phyloP scores from a whole-genome alignment of 2,329 filamentous ascomycete genomes.

The Nemania sp. region DNA sequence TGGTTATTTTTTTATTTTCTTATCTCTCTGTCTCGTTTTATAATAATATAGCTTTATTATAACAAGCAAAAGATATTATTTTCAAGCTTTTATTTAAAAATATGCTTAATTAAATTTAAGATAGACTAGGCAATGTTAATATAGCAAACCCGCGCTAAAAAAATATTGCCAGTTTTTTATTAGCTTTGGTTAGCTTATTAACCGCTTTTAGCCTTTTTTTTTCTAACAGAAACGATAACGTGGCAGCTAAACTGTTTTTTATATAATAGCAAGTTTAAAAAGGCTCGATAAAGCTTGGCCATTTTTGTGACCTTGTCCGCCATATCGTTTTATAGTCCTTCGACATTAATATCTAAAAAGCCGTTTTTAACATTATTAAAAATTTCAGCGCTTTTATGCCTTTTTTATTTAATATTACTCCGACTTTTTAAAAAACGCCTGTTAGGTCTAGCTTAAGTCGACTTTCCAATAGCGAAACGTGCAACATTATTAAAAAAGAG shows the following conservation, averaged over 20 bases:
- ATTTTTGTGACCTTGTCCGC: conserved; percentile 14
- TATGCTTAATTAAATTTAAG: conserved; percentile 5
- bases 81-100: conserved; percentile 7
- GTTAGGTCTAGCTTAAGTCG: too few relatives aligned
- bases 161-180: conserved; percentile 8
- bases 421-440: conserved; percentile 7
- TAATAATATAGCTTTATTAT: too few relatives aligned
- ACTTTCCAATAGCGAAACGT: too few relatives aligned
- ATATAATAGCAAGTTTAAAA: conserved; percentile 7
- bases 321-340: conserved; percentile 3
- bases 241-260: conserved; percentile 15
- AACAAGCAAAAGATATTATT: too few relatives aligned
- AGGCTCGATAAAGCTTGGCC: conserved; percentile 2
- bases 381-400: background rate
- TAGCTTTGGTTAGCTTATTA: background rate
- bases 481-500: background rate
- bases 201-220: conserved; percentile 8
- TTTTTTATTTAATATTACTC: background rate
- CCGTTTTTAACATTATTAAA: conserved; percentile 11
- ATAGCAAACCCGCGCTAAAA: background rate
- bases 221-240: conserved; percentile 1
- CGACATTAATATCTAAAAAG: conserved; percentile 7
- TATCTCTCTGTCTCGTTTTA: too few relatives aligned
- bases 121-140: conserved; percentile 7
- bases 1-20: too few relatives aligned